phyloP scores from a whole-genome alignment of 1,284 basidiomycete genomes.

The Tilletia caries region DNA sequence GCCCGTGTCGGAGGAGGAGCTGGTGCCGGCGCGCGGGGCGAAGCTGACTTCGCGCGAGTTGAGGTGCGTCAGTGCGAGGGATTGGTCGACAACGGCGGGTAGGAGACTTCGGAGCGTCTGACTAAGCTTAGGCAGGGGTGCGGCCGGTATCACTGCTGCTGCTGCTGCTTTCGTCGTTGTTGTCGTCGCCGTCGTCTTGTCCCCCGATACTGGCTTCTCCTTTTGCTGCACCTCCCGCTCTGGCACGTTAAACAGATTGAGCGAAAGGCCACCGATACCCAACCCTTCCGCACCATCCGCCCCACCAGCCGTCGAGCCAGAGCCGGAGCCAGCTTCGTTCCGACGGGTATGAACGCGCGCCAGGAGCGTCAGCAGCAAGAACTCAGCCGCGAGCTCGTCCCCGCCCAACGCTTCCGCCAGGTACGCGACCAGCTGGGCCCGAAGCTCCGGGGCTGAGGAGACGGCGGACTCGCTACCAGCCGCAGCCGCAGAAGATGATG shows the following conservation, averaged over 20 bases:
- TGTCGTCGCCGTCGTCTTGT: background rate
- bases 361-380: conserved; percentile 67
- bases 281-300: background rate
- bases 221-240: background rate
- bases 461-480: too few species aligned
- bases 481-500: background rate
- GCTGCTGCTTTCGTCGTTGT: conserved; percentile 21
- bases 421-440: conserved; percentile 28
- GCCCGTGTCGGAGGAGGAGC: conserved; percentile 60
- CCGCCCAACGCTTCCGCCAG: conserved; percentile 31
- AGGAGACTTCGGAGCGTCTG: conserved; percentile 57
- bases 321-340: background rate
- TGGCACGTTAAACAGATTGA: conserved; percentile 57
- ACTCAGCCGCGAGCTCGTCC: conserved; percentile 65
- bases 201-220: background rate
- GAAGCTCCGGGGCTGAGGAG: conserved; percentile 2
- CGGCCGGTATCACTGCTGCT: conserved; percentile 60
- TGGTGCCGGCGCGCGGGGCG: background rate
- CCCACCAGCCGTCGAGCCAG: background rate
- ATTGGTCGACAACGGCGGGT: conserved; percentile 63
- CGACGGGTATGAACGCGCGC: conserved; percentile 64
- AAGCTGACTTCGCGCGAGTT: conserved; percentile 57
- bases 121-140: conserved; percentile 63
- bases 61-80: conserved; percentile 55
- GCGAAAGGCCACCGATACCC: conserved; percentile 63